Percentiles rank a stretch among this genome's conserved stretches.
Evolutionary conservation across 495 filamentous ascomycete genomes (phyloP).

Genomic region (Penicillium flavigenum): DNA sequence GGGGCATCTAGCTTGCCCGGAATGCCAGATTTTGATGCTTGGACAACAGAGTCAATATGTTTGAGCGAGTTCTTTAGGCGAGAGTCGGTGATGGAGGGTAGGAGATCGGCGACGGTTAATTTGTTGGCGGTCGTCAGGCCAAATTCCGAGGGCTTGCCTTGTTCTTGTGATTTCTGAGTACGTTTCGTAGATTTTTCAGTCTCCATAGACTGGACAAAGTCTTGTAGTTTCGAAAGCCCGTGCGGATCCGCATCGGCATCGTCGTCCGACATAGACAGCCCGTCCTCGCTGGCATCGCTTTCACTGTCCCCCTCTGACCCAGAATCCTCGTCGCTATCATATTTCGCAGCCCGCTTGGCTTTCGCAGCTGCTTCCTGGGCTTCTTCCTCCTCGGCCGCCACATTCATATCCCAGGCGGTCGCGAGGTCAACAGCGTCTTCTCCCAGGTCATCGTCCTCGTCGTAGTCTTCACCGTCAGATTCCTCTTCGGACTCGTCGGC

Average conservation of each 20-base stretch:
- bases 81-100: slow-evolving; percentile 71
- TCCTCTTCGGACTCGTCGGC: slow-evolving; percentile 51
- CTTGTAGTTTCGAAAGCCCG: slow-evolving; percentile 63
- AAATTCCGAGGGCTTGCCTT: slow-evolving; percentile 55
- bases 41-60: slow-evolving; percentile 52
- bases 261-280: slow-evolving; percentile 55
- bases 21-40: slow-evolving; percentile 47
- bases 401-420: slow-evolving; percentile 73
- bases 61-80: slow-evolving; percentile 77
- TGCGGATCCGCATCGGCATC: slow-evolving; percentile 57
- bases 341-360: slow-evolving; percentile 32
- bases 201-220: slow-evolving; percentile 68
- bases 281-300: slow-evolving; percentile 52
- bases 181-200: slow-evolving; percentile 34
- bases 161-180: slow-evolving; percentile 47
- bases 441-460: slow-evolving; percentile 61
- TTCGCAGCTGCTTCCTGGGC: slow-evolving; percentile 33
- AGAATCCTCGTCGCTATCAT: slow-evolving; percentile 37
- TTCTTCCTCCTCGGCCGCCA: slow-evolving; percentile 48
- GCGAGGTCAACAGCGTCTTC: slow-evolving; percentile 85
- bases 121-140: slow-evolving; percentile 62
- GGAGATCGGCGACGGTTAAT: slow-evolving; percentile 75
- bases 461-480: slow-evolving; percentile 49
- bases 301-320: slow-evolving; percentile 44
- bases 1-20: slow-evolving; percentile 79